Evolutionary conservation across 2,329 filamentous ascomycete genomes (phyloP).

Genomic region (Tolypocladium inflatum): DNA sequence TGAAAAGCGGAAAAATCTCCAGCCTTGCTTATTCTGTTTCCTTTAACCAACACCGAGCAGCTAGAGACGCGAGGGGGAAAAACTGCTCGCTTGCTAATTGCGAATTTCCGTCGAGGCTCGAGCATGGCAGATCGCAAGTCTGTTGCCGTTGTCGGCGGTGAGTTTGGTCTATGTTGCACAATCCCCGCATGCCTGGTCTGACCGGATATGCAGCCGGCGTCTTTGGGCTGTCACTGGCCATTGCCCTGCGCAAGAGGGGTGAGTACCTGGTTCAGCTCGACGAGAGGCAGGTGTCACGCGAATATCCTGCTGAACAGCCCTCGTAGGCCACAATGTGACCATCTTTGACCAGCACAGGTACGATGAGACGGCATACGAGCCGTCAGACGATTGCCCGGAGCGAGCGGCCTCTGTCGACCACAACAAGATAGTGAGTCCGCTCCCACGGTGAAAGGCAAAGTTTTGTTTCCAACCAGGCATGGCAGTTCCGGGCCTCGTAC

Average conservation of each 20-base stretch:
- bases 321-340: constrained; percentile 6
- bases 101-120: not conserved
- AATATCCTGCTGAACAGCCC: not conserved
- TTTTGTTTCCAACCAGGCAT: not conserved
- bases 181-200: not conserved
- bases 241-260: constrained; percentile 12
- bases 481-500: constrained; percentile 16
- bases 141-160: constrained; percentile 7
- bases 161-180: not conserved
- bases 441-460: too few species aligned
- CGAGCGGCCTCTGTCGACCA: constrained; percentile 15
- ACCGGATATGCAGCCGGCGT: constrained; percentile 9
- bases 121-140: not conserved
- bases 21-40: not conserved
- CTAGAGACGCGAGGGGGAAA: too few species aligned
- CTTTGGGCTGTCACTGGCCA: constrained; percentile 13
- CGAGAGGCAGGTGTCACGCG: not conserved
- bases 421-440: constrained; percentile 13
- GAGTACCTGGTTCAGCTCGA: not conserved
- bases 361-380: constrained; percentile 11
- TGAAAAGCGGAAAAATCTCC: not conserved
- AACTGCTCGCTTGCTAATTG: not conserved
- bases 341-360: constrained; percentile 13
- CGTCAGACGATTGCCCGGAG: constrained; percentile 4
- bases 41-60: too few species aligned